A percentile compares a stretch with the other conserved stretches of the same genome.
Evolutionary conservation across 345 rosid species (phyloP).

Genomic region (Theobroma cacao): DNA sequence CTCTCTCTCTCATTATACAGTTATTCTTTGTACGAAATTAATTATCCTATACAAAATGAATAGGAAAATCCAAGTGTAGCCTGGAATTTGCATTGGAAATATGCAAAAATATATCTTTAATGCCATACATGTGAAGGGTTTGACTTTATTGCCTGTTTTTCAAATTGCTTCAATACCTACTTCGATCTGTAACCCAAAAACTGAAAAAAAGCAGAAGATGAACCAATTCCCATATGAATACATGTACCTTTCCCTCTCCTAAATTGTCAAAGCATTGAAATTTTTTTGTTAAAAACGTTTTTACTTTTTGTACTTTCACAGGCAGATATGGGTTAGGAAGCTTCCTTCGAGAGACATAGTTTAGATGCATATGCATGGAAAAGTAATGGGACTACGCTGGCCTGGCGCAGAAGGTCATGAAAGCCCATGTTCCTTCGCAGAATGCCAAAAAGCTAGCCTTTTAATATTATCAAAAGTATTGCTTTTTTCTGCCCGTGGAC

Average conservation of each 20-base stretch:
- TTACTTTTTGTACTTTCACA: too few species aligned
- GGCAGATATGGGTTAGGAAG: too few species aligned
- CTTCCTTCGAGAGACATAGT: too few species aligned
- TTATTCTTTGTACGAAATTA: background rate
- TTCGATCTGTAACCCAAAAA: background rate
- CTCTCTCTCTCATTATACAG: background rate
- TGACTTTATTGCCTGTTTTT: background rate
- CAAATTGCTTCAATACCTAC: background rate
- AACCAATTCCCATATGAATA: background rate
- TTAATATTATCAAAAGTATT: too few species aligned
- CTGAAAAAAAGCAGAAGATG: background rate
- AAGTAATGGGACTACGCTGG: background rate
- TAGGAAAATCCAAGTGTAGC: background rate
- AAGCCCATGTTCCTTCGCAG: background rate
- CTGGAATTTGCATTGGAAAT: slow-evolving; percentile 4
- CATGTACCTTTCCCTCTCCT: background rate
- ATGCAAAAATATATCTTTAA: background rate
- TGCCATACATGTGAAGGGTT: slow-evolving; percentile 14
- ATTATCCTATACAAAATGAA: background rate
- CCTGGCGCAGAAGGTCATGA: background rate
- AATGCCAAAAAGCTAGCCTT: too few species aligned
- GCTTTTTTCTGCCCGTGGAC: too few species aligned
- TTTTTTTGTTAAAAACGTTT: background rate
- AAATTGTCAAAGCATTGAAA: background rate
- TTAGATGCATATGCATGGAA: too few species aligned